Evolutionary conservation across 2,329 filamentous ascomycete genomes (phyloP), one percentile per base, ranked within the genome.

Genomic region (Stachybotrys elegans): DNA sequence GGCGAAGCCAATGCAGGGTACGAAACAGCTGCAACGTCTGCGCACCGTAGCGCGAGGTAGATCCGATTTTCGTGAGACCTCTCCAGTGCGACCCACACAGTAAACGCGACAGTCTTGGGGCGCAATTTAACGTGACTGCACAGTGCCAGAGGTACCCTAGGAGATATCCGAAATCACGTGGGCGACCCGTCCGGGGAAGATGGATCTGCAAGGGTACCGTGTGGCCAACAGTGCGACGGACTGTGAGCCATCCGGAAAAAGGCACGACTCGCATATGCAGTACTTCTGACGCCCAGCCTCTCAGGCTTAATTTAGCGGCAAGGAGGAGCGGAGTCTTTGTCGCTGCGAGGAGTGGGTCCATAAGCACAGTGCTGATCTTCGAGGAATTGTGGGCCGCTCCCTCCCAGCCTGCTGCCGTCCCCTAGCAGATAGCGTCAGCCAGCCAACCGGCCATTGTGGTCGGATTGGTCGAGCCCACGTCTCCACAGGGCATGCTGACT

Each of bases 1-100:
- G 31, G 31, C 31, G 31, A 34, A 34, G 31, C 31, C 31, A 34
- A 34, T 17, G n/a, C 31, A 34, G 31, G 31, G 31, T 34, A 34
- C 31, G 8, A 34, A 16, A 16, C n/a, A 14, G 19, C 14, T 16
- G 9, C 9, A 16, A 17, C 31, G 19, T 34, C n/a, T 34, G 31
- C 31, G 5, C 31, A 16, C 14, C 31, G n/a, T 17, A 14, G 31
- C 9, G 31, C 31, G 31, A 34, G n/a, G 31, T 34, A 34, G 31
- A 34, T 34, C 31, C 8, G 31, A 9, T 34, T 34, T 34, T 34
- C 31, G 31, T 34, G 31, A 34, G 31, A 34, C 31, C 31, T 8
- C 25, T n/a, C 11, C 25, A 29, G 31, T 8, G 31, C 25, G 25
- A 14, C n/a, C 31, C n/a, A 14, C 31, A 34, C 31, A 34, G 31